These are phyloP conservation scores for Paramecium tetraurelia DNA, from an alignment of 73 alveolate genomes.

Conservation along the genomic window DNA sequence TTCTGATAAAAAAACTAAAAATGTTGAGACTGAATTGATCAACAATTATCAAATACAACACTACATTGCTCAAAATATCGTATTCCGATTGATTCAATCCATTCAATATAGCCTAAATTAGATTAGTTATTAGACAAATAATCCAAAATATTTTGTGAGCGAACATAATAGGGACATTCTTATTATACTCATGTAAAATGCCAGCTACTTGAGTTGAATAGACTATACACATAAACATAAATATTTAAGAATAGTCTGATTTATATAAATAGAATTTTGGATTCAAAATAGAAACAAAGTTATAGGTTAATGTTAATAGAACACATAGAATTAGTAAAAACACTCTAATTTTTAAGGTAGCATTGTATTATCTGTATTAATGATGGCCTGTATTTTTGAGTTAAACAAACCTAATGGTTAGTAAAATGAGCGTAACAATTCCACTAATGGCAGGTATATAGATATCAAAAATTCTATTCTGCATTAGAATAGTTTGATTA, in stretches of 20 bases:
- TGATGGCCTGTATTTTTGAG: neutral
- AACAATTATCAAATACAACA: neutral
- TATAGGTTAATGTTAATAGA: neutral
- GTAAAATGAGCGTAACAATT: neutral
- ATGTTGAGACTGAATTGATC: neutral
- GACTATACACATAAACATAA: neutral
- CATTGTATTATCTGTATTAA: neutral
- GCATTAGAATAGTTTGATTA: neutral
- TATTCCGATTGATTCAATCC: neutral
- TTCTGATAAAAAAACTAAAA: neutral
- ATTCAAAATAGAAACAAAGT: neutral
- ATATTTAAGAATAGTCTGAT: neutral
- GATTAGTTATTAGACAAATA: neutral
- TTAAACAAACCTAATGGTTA: neutral
- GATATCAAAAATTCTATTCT: neutral
- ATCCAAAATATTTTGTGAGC: neutral
- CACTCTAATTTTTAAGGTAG: neutral
- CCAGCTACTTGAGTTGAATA: neutral
- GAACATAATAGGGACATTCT: constrained; percentile 1
- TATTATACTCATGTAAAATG: neutral
- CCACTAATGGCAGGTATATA: neutral
- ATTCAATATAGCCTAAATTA: neutral
- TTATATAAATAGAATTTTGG: neutral
- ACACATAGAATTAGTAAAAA: neutral
- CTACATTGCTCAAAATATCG: neutral